Conservation (phyloP, 2,329 filamentous ascomycete genomes). For the Diaporthe vexans region DNA sequence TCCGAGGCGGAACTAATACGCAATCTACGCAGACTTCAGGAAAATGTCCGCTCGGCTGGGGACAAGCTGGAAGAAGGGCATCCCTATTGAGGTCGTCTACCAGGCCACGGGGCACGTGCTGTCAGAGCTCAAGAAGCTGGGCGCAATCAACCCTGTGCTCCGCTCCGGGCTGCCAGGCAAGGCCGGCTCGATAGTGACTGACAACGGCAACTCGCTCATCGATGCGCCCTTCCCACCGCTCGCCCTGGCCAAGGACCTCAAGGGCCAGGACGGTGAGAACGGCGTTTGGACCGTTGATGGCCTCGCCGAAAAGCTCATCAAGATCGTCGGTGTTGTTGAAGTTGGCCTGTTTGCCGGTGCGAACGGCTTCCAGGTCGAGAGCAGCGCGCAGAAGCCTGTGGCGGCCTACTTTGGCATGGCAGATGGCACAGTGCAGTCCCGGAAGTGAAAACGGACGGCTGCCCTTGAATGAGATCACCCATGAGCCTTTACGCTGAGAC, state of each 20-base stretch:
- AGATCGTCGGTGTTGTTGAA: slow-evolving; percentile 88
- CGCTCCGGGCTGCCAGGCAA: slow-evolving; percentile 82
- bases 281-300: slow-evolving; percentile 85
- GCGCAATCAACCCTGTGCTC: slow-evolving; percentile 78
- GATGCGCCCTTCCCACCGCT: slow-evolving; percentile 90
- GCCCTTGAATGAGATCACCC: neutral
- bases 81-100: slow-evolving; percentile 95
- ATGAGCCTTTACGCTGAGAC: neutral
- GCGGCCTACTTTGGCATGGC: slow-evolving; percentile 96
- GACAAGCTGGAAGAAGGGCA: slow-evolving; percentile 81
- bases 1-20: neutral
- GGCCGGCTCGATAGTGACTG: slow-evolving; percentile 83
- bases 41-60: slow-evolving; percentile 86
- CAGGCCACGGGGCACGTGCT: slow-evolving; percentile 85
- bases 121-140: slow-evolving; percentile 78
- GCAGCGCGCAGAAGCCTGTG: slow-evolving; percentile 89
- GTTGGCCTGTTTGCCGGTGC: slow-evolving; percentile 90
- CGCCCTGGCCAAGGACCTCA: slow-evolving; percentile 69
- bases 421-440: slow-evolving; percentile 76
- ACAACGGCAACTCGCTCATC: slow-evolving; percentile 90
- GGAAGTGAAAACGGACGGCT: neutral
- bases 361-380: slow-evolving; percentile 79
- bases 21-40: slow-evolving; percentile 77
- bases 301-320: slow-evolving; percentile 81
- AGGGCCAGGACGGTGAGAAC: slow-evolving; percentile 66